Percentiles rank a stretch among this genome's conserved stretches.
Conservation (phyloP, 352 stramenopile genomes). For the Phytophthora megakarya region DNA sequence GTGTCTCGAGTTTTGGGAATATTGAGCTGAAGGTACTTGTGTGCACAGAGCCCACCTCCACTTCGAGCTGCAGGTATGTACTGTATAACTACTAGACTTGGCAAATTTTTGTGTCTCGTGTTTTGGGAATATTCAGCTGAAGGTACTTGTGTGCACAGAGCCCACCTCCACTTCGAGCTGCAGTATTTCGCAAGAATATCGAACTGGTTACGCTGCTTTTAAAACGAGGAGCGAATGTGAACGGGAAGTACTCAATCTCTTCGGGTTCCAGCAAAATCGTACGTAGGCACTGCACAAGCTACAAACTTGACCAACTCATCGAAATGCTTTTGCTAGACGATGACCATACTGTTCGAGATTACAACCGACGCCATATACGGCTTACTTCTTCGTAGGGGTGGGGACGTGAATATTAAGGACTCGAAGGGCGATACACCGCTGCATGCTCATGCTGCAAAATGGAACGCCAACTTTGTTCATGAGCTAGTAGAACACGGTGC, state of each 20-base stretch:
- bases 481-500: conserved; percentile 27
- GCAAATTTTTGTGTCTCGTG: no score
- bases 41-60: conserved; percentile 25
- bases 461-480: conserved; percentile 28
- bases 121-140: not conserved
- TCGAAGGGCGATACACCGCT: conserved; percentile 31
- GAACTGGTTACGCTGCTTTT: conserved; percentile 30
- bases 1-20: no score
- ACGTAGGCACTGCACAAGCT: not conserved
- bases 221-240: conserved; percentile 32
- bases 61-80: conserved; percentile 25
- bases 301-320: not conserved
- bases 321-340: conserved; percentile 14
- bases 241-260: conserved; percentile 26
- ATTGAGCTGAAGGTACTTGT: not conserved
- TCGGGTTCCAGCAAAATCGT: conserved; percentile 21
- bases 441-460: conserved; percentile 29
- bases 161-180: conserved; percentile 36
- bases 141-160: conserved; percentile 5
- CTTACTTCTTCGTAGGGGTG: conserved; percentile 27
- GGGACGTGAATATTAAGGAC: conserved; percentile 27
- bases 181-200: conserved; percentile 27
- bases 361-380: conserved; percentile 27
- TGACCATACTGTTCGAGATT: conserved; percentile 31
- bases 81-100: not conserved